These are phyloP conservation scores for Mycena chlorophos DNA, from an alignment of 768 basidiomycete genomes.

Conservation along the genomic window DNA sequence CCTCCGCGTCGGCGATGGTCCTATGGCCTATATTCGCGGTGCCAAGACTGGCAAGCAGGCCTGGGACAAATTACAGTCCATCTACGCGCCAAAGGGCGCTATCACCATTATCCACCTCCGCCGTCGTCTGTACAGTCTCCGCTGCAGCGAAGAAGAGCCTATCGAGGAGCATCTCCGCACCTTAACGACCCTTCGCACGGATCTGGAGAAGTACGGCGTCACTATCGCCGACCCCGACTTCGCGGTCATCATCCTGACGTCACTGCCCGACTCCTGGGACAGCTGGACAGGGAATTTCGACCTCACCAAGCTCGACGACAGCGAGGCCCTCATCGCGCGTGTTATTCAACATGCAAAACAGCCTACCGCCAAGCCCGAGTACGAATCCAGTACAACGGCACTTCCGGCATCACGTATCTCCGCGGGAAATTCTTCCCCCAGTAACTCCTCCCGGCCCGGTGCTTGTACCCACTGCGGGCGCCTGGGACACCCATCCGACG, in stretches of 20 bases:
- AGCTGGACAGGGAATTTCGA: conserved; percentile 25
- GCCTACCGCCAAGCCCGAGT: background rate
- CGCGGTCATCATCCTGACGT: conserved; percentile 28
- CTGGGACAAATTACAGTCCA: conserved; percentile 27
- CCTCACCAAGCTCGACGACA: conserved; percentile 11
- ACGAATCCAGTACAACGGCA: no score
- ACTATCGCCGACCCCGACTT: conserved; percentile 32
- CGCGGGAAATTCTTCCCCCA: no score
- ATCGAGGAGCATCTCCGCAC: conserved; percentile 33
- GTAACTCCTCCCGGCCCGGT: no score
- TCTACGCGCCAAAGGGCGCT: conserved; percentile 29
- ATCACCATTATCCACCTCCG: conserved; percentile 26
- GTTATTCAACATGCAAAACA: conserved; percentile 21
- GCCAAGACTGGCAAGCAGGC: conserved; percentile 25
- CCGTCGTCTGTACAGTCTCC: conserved; percentile 25
- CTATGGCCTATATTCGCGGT: conserved; percentile 27
- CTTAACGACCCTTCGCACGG: conserved; percentile 28
- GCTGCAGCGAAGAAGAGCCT: conserved; percentile 29
- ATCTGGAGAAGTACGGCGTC: conserved; percentile 20
- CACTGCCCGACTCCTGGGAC: conserved; percentile 35
- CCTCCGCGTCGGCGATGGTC: conserved; percentile 11
- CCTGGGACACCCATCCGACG: no score
- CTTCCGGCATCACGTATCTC: no score
- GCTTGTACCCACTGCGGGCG: no score
- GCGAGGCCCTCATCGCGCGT: conserved; percentile 19